Conservation (phyloP, 305 asterid genomes). For the Caryopteris hybrid region DNA sequence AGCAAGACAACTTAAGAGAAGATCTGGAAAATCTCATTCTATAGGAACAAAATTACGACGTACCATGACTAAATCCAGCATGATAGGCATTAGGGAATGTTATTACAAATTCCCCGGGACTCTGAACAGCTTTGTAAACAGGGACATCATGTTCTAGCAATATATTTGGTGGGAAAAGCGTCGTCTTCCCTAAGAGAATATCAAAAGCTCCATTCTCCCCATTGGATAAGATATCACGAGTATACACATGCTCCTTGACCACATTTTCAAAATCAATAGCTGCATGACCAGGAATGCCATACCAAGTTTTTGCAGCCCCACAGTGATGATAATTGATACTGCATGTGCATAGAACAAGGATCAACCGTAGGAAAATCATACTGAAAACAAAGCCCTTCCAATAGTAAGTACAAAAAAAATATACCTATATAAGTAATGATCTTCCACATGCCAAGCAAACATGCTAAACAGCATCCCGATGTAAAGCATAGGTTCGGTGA, state of each 20-base stretch:
- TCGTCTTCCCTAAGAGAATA: conserved; percentile 89
- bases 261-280: conserved; percentile 86
- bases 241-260: conserved; percentile 74
- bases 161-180: conserved; percentile 88
- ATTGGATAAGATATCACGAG: conserved; percentile 65
- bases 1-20: background rate
- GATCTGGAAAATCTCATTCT: background rate
- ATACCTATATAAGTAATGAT: conserved; percentile 94
- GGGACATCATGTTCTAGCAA: conserved; percentile 77
- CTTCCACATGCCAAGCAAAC: conserved; percentile 99
- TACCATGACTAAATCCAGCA: conserved; percentile 99
- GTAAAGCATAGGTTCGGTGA: conserved; percentile 96
- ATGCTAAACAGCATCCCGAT: conserved; percentile 94
- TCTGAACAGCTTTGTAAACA: conserved; percentile 91
- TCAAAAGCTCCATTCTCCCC: conserved; percentile 98
- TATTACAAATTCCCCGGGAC: conserved; percentile 87
- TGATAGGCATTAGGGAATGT: conserved; percentile 98
- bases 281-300: conserved; percentile 93
- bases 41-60: conserved; percentile 13
- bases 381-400: background rate
- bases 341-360: conserved; percentile 19
- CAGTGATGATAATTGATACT: conserved; percentile 98
- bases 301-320: conserved; percentile 99
- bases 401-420: background rate
- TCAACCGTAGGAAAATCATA: background rate